Conservation (phyloP, 768 basidiomycete species). For the Suillus spraguei region DNA sequence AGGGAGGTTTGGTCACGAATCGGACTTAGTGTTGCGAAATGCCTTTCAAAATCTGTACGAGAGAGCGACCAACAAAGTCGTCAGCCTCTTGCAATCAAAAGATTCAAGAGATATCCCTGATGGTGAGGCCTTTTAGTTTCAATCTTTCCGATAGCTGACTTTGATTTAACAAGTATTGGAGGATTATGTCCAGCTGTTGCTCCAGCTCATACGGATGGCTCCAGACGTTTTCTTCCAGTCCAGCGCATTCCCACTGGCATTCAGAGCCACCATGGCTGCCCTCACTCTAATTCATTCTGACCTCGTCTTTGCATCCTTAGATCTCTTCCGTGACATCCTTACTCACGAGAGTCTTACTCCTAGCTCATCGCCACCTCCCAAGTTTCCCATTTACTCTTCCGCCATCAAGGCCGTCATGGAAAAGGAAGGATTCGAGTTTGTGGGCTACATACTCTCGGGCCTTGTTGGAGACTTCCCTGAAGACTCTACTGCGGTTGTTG, state of each 20-base stretch:
- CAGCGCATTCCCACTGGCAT: slow-evolving; percentile 73
- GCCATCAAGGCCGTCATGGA: slow-evolving; percentile 63
- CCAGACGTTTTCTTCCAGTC: slow-evolving; percentile 84
- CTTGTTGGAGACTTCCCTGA: slow-evolving; percentile 88
- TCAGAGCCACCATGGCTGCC: slow-evolving; percentile 74
- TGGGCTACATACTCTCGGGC: slow-evolving; percentile 72
- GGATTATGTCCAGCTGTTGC: slow-evolving; percentile 85
- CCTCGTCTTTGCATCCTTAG: slow-evolving; percentile 79
- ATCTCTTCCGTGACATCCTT: slow-evolving; percentile 75
- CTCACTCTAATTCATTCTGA: slow-evolving; percentile 84
- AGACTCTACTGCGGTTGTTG: slow-evolving; percentile 72
- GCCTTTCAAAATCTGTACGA: slow-evolving; percentile 73
- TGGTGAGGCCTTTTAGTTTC: slow-evolving; percentile 53
- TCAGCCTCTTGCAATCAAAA: slow-evolving; percentile 67
- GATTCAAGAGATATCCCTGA: slow-evolving; percentile 81
- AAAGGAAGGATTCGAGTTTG: slow-evolving; percentile 72
- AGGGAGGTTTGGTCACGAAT: slow-evolving; percentile 72
- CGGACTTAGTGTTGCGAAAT: slow-evolving; percentile 53
- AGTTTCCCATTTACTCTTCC: slow-evolving; percentile 61
- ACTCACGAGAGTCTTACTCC: slow-evolving; percentile 69
- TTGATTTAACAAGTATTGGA: slow-evolving; percentile 71
- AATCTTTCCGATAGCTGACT: slow-evolving; percentile 12
- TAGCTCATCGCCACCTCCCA: slow-evolving; percentile 53
- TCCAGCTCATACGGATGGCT: slow-evolving; percentile 63
- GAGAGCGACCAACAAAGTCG: slow-evolving; percentile 70